A percentile compares a stretch with the other conserved stretches of the same genome.
Evolutionary conservation across 1,139 yeast genomes (phyloP).

Genomic region (Yamadazyma spencermartinsiae): DNA sequence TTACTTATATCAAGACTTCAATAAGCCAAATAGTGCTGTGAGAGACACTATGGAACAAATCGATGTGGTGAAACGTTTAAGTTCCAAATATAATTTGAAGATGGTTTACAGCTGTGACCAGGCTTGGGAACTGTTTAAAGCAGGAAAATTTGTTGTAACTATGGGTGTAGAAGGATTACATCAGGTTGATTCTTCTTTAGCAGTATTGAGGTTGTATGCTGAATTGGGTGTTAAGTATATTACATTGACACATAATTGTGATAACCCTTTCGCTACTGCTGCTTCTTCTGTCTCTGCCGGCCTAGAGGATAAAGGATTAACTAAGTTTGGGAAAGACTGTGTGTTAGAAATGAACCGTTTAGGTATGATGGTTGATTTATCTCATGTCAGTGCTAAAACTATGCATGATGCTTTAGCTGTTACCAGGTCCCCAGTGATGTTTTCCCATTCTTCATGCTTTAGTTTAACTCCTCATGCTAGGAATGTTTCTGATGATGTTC

Average conservation of each 20-base stretch:
- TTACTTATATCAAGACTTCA: constrained; percentile 39
- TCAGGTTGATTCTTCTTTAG: constrained; percentile 50
- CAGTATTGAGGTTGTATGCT: constrained; percentile 47
- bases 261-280: constrained; percentile 57
- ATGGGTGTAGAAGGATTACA: constrained; percentile 56
- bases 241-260: constrained; percentile 55
- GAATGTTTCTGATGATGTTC: constrained; percentile 52
- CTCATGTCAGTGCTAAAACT: constrained; percentile 53
- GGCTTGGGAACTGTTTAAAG: constrained; percentile 33
- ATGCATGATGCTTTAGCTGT: constrained; percentile 46
- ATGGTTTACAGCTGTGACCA: constrained; percentile 40
- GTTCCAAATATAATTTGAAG: constrained; percentile 36
- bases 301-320: constrained; percentile 43
- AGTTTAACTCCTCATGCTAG: constrained; percentile 40
- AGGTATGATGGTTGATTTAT: constrained; percentile 54
- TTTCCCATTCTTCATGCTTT: constrained; percentile 51
- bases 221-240: constrained; percentile 53
- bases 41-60: constrained; percentile 55
- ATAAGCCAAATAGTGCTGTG: constrained; percentile 40
- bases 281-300: constrained; percentile 49
- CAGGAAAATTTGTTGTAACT: constrained; percentile 42
- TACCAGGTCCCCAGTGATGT: constrained; percentile 49
- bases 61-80: constrained; percentile 48
- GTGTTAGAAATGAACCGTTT: constrained; percentile 50
- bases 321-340: constrained; percentile 41